Conservation (phyloP, 441 rosid species). For the Euphorbia schlechtendalii region DNA sequence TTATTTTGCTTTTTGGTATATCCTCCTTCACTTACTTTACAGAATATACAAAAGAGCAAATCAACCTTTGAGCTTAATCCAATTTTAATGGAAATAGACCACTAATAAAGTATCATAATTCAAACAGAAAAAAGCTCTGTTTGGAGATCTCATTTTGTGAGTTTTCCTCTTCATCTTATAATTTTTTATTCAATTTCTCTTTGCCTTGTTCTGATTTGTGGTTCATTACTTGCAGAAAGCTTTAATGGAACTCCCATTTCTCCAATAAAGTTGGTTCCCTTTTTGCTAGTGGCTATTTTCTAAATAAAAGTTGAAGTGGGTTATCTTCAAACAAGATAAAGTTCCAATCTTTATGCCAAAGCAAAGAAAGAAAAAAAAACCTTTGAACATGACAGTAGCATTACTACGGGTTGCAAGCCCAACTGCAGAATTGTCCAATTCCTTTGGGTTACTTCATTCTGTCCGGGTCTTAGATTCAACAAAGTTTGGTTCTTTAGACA, state of each 20-base stretch:
- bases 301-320: conserved; percentile 10
- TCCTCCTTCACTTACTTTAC: too few relatives aligned
- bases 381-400: conserved; percentile 33
- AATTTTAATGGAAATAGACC: not conserved
- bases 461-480: conserved; percentile 30
- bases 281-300: not conserved
- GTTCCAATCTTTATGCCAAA: not conserved
- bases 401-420: conserved; percentile 29
- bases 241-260: conserved; percentile 3
- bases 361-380: not conserved
- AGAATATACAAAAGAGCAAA: conserved; percentile 6
- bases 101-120: not conserved
- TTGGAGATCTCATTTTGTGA: not conserved
- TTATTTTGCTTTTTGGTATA: not conserved
- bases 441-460: conserved; percentile 35
- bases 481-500: conserved; percentile 19
- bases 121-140: not conserved
- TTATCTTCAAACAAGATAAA: conserved; percentile 2
- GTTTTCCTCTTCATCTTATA: not conserved
- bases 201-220: not conserved
- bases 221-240: conserved; percentile 6
- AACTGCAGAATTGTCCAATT: conserved; percentile 25
- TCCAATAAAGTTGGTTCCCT: not conserved
- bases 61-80: conserved; percentile 5
- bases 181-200: not conserved